Evolutionary conservation across 345 rosid species (phyloP).

Genomic region (Diplotaxis tenuifolia): DNA sequence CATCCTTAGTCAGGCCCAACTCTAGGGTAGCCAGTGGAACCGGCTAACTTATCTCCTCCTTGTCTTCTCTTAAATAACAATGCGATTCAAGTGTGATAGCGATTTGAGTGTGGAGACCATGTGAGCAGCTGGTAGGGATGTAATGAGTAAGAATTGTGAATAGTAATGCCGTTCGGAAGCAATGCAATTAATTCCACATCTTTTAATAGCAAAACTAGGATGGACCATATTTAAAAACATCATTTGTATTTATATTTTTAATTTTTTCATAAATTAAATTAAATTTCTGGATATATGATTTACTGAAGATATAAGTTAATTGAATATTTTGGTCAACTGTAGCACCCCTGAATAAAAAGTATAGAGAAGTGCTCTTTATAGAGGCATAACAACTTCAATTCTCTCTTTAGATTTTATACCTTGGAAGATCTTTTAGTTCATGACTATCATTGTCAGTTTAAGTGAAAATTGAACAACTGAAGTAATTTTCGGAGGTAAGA

Average conservation of each 20-base stretch:
- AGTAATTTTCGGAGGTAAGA: neutral
- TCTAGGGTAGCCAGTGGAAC: neutral
- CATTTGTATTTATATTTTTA: neutral
- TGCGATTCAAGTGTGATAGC: neutral
- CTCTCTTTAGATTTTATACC: neutral
- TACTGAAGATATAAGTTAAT: neutral
- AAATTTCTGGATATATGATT: neutral
- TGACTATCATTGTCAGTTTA: neutral
- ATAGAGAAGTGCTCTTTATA: neutral
- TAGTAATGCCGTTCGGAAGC: neutral
- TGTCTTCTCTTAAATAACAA: neutral
- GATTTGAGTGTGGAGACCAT: neutral
- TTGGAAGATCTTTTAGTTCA: neutral
- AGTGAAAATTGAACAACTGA: neutral
- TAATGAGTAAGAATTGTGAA: neutral
- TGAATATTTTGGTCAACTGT: neutral
- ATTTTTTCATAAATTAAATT: neutral
- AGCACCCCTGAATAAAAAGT: neutral
- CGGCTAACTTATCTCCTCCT: neutral
- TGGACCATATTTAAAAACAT: neutral
- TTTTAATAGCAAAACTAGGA: neutral
- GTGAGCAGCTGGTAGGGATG: neutral
- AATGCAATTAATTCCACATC: neutral
- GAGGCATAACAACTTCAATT: neutral
- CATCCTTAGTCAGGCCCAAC: neutral